phyloP scores from a whole-genome alignment of 2,329 filamentous ascomycete genomes.

The Torrubiellomyces zombiae region DNA sequence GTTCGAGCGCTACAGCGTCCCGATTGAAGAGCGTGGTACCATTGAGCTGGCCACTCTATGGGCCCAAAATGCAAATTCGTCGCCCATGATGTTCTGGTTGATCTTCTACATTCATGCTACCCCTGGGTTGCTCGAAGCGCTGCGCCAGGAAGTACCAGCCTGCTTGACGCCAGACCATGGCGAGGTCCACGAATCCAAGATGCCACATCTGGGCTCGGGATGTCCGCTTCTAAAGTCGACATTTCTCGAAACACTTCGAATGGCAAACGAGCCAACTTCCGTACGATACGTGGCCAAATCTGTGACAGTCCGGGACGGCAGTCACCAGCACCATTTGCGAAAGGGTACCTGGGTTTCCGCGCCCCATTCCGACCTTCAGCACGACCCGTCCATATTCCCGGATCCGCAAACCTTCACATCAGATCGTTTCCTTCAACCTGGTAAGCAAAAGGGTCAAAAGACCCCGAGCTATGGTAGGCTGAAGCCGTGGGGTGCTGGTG shows the following conservation, averaged over 20 bases:
- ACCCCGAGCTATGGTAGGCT: slow-evolving; percentile 8
- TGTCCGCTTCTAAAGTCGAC: slow-evolving; percentile 9
- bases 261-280: slow-evolving; percentile 7
- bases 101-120: slow-evolving; percentile 7
- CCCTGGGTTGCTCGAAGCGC: slow-evolving; percentile 1
- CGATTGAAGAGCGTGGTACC: slow-evolving; percentile 1
- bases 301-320: slow-evolving; percentile 5
- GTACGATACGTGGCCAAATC: slow-evolving; percentile 7
- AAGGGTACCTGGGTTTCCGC: slow-evolving; percentile 9
- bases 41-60: slow-evolving; percentile 5
- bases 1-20: slow-evolving; percentile 5
- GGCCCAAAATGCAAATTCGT: slow-evolving; percentile 8
- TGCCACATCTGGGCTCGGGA: slow-evolving; percentile 1
- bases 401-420: slow-evolving; percentile 7
- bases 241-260: slow-evolving; percentile 8
- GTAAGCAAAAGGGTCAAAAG: too few relatives aligned
- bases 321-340: slow-evolving; percentile 4
- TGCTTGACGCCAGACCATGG: neutral
- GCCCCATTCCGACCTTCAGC: slow-evolving; percentile 5
- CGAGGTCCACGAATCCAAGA: too few relatives aligned
- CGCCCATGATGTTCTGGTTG: slow-evolving; percentile 9
- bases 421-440: slow-evolving; percentile 9
- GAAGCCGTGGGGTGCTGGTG: slow-evolving; percentile 9
- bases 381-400: slow-evolving; percentile 6
- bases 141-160: slow-evolving; percentile 6